A percentile compares a stretch with the other conserved stretches of the same genome.
Evolutionary conservation across 495 filamentous ascomycete genomes (phyloP).

Genomic region (Tuber umbilicatum): DNA sequence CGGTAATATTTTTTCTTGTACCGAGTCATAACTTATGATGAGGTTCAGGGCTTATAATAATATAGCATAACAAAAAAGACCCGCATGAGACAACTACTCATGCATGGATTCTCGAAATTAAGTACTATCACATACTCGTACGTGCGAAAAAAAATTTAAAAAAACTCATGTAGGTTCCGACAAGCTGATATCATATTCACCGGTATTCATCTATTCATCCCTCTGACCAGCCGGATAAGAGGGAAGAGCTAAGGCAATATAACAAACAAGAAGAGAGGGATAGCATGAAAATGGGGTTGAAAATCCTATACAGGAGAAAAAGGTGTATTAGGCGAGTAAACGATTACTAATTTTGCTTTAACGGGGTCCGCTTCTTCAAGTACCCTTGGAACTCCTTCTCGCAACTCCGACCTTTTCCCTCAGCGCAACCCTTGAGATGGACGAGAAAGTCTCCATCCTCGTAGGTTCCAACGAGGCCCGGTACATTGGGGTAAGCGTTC

Average conservation of each 20-base stretch:
- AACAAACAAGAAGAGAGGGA: neutral
- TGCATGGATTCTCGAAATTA: neutral
- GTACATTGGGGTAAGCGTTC: conserved; percentile 59
- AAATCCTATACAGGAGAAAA: neutral
- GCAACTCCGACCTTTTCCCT: conserved; percentile 53
- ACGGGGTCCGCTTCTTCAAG: conserved; percentile 47
- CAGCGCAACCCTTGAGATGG: conserved; percentile 65
- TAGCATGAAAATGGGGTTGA: neutral
- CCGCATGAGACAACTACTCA: neutral
- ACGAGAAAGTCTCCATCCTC: conserved; percentile 83
- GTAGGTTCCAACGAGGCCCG: conserved; percentile 49
- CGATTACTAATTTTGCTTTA: neutral
- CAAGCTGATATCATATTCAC: neutral
- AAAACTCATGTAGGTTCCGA: neutral
- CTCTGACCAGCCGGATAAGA: neutral
- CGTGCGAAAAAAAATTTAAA: neutral
- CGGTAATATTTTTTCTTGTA: neutral
- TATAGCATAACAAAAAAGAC: neutral
- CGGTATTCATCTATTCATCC: neutral
- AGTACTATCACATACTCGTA: neutral
- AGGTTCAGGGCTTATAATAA: neutral
- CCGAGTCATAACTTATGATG: conserved; percentile 1
- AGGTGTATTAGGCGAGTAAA: neutral
- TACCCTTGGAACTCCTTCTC: conserved; percentile 59
- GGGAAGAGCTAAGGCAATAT: neutral